Evolutionary conservation across 257 asterid species (phyloP).

Genomic region (Ilex asprella): DNA sequence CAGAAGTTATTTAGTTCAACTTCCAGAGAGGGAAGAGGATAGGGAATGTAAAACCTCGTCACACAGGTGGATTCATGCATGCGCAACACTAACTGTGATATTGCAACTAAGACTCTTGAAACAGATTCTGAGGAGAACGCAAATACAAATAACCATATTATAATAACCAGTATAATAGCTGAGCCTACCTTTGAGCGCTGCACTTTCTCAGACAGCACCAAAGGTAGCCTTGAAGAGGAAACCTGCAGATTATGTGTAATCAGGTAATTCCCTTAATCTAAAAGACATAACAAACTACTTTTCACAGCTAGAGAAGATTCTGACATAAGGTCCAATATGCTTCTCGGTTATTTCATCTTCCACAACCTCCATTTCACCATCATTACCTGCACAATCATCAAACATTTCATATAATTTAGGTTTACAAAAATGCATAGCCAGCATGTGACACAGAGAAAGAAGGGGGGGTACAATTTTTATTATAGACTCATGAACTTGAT

Average conservation of each 20-base stretch:
- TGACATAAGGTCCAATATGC: constrained; percentile 46
- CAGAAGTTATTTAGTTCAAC: too few relatives aligned
- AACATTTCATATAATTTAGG: constrained; percentile 3
- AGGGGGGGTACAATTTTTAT: constrained; percentile 6
- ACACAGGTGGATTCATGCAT: too few relatives aligned
- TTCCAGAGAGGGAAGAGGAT: too few relatives aligned
- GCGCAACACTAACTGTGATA: too few relatives aligned
- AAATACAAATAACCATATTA: constrained; percentile 10
- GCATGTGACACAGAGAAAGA: constrained; percentile 3
- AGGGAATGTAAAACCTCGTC: too few relatives aligned
- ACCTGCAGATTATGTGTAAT: constrained; percentile 37
- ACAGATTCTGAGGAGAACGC: constrained; percentile 2
- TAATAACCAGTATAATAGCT: constrained; percentile 5
- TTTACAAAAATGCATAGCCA: constrained; percentile 2
- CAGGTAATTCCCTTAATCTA: constrained; percentile 12
- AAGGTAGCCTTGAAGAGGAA: constrained; percentile 68
- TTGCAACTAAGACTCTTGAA: too few relatives aligned
- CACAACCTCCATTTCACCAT: constrained; percentile 29
- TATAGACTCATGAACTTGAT: not conserved
- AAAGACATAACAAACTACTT: constrained; percentile 6
- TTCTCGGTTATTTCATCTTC: constrained; percentile 45
- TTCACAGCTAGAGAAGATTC: constrained; percentile 22
- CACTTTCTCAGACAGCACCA: constrained; percentile 75
- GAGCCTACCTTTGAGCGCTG: constrained; percentile 66
- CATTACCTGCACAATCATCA: constrained; percentile 34